Evolutionary conservation across 108 stramenopile species (phyloP).

Genomic region (Cylindrotheca closterium): DNA sequence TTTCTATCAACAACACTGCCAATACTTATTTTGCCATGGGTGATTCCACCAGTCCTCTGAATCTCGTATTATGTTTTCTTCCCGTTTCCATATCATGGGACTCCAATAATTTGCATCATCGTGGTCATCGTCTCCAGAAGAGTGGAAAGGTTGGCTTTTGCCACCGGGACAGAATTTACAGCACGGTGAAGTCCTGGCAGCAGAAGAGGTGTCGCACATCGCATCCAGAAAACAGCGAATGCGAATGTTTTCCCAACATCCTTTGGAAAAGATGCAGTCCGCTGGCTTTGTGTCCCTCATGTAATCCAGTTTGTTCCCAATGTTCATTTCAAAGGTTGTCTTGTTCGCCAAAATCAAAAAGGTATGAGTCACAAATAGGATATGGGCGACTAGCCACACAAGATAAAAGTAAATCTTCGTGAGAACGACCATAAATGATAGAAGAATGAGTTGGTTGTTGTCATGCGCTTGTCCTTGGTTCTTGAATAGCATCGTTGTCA

Average conservation of each 20-base stretch:
- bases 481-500: slow-evolving; percentile 16
- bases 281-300: slow-evolving; percentile 49
- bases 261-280: slow-evolving; percentile 47
- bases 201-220: too few relatives aligned
- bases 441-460: slow-evolving; percentile 1
- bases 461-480: not conserved
- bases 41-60: slow-evolving; percentile 82
- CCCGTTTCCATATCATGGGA: slow-evolving; percentile 68
- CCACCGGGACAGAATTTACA: too few relatives aligned
- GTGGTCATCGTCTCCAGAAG: too few relatives aligned
- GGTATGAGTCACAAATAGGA: slow-evolving; percentile 47
- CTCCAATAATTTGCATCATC: slow-evolving; percentile 20
- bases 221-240: not conserved
- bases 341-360: slow-evolving; percentile 47
- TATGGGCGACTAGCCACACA: slow-evolving; percentile 22
- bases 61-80: slow-evolving; percentile 57
- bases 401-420: slow-evolving; percentile 57
- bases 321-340: slow-evolving; percentile 70
- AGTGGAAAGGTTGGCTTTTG: too few relatives aligned
- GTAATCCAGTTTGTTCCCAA: slow-evolving; percentile 60
- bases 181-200: too few relatives aligned
- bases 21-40: slow-evolving; percentile 86
- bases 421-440: not conserved
- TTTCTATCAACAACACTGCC: slow-evolving; percentile 84
- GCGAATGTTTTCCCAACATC: slow-evolving; percentile 5